phyloP scores from a whole-genome alignment of 1,284 basidiomycete genomes.

The Volvariella volvacea region DNA sequence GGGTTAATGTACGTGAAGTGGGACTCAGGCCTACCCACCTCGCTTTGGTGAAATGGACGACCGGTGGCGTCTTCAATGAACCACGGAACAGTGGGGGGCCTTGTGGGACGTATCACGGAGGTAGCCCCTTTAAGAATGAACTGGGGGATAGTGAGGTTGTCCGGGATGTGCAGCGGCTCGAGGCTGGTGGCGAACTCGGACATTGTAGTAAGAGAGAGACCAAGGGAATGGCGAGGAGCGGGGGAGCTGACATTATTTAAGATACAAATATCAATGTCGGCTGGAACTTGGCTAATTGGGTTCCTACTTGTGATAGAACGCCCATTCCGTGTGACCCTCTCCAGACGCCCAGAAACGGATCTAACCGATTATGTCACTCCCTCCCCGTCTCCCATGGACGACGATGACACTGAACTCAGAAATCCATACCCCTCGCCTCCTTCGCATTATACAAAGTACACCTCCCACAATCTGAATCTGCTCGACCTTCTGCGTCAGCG shows the following conservation, averaged over 20 bases:
- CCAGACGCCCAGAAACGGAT: not conserved
- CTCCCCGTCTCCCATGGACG: slow-evolving; percentile 38
- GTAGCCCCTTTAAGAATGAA: slow-evolving; percentile 56
- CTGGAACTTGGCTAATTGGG: slow-evolving; percentile 5
- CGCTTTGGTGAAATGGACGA: slow-evolving; percentile 35
- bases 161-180: slow-evolving; percentile 44
- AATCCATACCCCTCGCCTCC: slow-evolving; percentile 81
- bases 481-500: slow-evolving; percentile 55
- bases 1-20: not conserved
- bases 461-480: slow-evolving; percentile 60
- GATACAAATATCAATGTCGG: slow-evolving; percentile 3
- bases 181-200: slow-evolving; percentile 37
- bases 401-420: slow-evolving; percentile 67
- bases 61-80: slow-evolving; percentile 62
- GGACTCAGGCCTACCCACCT: slow-evolving; percentile 33
- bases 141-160: slow-evolving; percentile 67
- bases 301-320: no score
- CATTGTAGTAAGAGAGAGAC: slow-evolving; percentile 22
- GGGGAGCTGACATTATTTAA: slow-evolving; percentile 6
- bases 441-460: slow-evolving; percentile 69
- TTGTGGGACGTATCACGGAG: slow-evolving; percentile 42
- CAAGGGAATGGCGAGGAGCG: not conserved
- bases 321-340: no score
- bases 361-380: not conserved
- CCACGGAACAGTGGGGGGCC: slow-evolving; percentile 43